Conservation (phyloP, 73 alveolate genomes). For the Paramecium biaurelia region DNA sequence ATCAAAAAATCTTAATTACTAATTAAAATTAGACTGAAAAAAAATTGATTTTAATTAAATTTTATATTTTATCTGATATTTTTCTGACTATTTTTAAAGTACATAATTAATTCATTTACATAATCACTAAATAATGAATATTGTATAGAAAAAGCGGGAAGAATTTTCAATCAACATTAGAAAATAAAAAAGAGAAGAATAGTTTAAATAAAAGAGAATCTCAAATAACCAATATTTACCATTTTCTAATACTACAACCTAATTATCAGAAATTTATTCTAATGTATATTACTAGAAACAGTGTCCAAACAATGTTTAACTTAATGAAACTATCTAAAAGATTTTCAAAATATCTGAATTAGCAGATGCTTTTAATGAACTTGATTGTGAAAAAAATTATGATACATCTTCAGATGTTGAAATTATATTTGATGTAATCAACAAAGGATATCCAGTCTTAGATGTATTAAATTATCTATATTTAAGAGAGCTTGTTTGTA, state of each 20-base stretch:
- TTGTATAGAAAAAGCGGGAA: neutral
- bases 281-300: neutral
- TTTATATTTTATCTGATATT: neutral
- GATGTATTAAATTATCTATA: neutral
- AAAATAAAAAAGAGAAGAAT: neutral
- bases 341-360: neutral
- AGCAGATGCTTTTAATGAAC: neutral
- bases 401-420: neutral
- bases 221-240: neutral
- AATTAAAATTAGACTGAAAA: neutral
- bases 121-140: neutral
- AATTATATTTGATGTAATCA: neutral
- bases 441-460: neutral
- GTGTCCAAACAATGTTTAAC: neutral
- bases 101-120: neutral
- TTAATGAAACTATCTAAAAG: neutral
- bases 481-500: neutral
- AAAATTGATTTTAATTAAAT: neutral
- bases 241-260: neutral
- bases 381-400: slow-evolving; percentile 4
- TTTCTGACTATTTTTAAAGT: neutral
- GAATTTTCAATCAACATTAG: neutral
- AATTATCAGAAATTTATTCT: neutral
- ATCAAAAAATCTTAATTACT: neutral
- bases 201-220: neutral